These are phyloP conservation scores for Colletotrichum gigasporum DNA, from an alignment of 2,329 filamentous ascomycete species.

Conservation along the genomic window DNA sequence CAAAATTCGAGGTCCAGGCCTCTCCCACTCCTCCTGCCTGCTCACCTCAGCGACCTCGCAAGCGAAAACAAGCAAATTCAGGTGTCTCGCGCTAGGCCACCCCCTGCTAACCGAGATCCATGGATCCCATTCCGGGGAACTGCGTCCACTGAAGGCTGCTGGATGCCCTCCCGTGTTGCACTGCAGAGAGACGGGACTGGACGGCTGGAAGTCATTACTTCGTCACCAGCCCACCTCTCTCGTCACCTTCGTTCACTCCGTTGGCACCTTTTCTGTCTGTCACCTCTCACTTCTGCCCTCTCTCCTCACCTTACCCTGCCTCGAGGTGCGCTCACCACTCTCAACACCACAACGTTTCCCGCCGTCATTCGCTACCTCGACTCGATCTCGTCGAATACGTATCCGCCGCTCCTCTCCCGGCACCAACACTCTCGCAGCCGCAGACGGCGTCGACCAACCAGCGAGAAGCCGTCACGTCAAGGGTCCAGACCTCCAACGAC, in stretches of 20 bases:
- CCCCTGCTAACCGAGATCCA: constrained; percentile 11
- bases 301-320: neutral
- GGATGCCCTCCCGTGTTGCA: neutral
- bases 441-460: constrained; percentile 11
- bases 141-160: constrained; percentile 5
- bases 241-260: neutral
- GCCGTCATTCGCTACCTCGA: neutral
- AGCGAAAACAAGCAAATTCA: constrained; percentile 15
- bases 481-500: constrained; percentile 13
- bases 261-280: neutral
- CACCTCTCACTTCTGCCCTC: neutral
- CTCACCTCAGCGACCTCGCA: neutral
- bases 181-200: neutral
- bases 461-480: neutral
- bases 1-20: neutral
- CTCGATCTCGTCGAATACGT: neutral
- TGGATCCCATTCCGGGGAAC: constrained; percentile 7
- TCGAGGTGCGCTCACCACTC: neutral
- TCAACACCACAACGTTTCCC: neutral
- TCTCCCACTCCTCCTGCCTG: neutral
- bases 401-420: neutral
- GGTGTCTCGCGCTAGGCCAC: neutral
- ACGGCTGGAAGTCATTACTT: neutral
- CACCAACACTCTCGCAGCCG: constrained; percentile 21
- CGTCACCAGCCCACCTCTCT: constrained; percentile 3